Evolutionary conservation across 2,329 filamentous ascomycete genomes (phyloP).

Genomic region (Cladosporium sp.): DNA sequence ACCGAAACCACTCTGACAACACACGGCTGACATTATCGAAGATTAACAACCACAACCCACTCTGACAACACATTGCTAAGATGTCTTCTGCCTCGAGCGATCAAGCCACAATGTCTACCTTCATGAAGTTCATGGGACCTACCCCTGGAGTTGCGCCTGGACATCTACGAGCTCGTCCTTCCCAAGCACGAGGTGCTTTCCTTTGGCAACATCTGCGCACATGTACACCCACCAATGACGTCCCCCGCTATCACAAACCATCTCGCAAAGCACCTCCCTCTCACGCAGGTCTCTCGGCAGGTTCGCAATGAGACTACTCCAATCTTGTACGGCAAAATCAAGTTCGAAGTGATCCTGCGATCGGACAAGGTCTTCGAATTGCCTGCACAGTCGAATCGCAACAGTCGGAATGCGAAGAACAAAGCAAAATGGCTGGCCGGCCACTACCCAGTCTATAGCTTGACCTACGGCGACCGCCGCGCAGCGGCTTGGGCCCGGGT

Average conservation of each 20-base stretch:
- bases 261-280: not conserved
- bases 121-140: not conserved
- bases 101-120: no score
- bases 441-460: no score
- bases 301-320: not conserved
- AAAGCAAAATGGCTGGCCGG: no score
- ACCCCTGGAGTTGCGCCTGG: not conserved
- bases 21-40: not conserved
- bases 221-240: not conserved
- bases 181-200: not conserved
- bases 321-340: not conserved
- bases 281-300: not conserved
- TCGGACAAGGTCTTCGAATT: no score
- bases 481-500: not conserved
- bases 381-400: no score
- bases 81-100: no score
- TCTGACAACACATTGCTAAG: no score
- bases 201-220: not conserved
- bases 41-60: not conserved
- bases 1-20: not conserved
- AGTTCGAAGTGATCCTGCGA: not conserved
- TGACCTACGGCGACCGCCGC: not conserved
- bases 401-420: no score
- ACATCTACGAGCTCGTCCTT: not conserved
- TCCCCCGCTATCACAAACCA: not conserved